Evolutionary conservation across 305 asterid genomes (phyloP).

Genomic region (Fraxinus latifolia): DNA sequence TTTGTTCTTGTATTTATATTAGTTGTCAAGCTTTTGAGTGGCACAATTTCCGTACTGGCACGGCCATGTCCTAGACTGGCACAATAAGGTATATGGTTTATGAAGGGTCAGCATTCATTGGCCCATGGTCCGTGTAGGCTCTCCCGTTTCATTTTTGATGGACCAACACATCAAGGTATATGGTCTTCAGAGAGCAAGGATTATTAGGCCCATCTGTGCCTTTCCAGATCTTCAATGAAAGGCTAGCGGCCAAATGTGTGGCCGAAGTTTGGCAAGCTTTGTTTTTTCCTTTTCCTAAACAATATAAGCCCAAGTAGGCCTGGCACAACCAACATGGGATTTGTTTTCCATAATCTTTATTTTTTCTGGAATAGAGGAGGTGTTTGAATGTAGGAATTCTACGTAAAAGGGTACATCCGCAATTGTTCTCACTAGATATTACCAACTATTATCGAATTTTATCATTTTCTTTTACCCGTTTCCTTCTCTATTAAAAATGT

Average conservation of each 20-base stretch:
- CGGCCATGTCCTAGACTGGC: neutral
- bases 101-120: neutral
- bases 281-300: neutral
- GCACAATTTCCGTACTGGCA: neutral
- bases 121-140: neutral
- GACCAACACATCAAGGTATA: neutral
- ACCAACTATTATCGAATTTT: neutral
- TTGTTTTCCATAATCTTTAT: neutral
- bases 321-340: neutral
- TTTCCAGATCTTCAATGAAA: neutral
- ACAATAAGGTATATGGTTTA: neutral
- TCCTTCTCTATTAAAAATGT: slow-evolving; percentile 16
- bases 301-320: neutral
- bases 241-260: neutral
- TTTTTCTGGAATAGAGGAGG: neutral
- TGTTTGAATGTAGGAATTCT: neutral
- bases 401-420: neutral
- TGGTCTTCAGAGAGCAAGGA: neutral
- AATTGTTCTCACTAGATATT: neutral
- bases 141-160: neutral
- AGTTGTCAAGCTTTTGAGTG: neutral
- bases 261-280: neutral
- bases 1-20: neutral
- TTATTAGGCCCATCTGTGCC: neutral
- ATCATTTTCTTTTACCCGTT: neutral